These are phyloP conservation scores for Amphibolis antarctica DNA, from an alignment of 106 monocot genomes.

Conservation along the genomic window DNA sequence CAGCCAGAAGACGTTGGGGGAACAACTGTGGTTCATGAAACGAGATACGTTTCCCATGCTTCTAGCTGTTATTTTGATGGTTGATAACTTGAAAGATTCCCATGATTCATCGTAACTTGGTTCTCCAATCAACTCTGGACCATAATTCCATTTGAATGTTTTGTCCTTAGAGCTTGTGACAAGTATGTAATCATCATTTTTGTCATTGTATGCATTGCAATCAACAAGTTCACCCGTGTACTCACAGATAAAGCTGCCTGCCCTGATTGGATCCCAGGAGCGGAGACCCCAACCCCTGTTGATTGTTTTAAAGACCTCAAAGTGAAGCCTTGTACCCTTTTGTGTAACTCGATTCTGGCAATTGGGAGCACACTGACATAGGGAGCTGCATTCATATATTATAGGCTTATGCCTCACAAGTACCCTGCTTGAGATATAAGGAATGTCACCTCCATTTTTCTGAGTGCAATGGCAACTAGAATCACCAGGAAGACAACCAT, in stretches of 20 bases:
- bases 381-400: slow-evolving; percentile 51
- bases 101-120: slow-evolving; percentile 18
- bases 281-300: slow-evolving; percentile 69
- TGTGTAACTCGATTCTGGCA: slow-evolving; percentile 59
- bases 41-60: slow-evolving; percentile 60
- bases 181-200: slow-evolving; percentile 57
- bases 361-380: slow-evolving; percentile 37
- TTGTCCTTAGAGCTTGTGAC: slow-evolving; percentile 28
- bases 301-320: slow-evolving; percentile 72
- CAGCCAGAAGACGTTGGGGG: slow-evolving; percentile 77
- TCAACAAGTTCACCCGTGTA: slow-evolving; percentile 55
- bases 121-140: slow-evolving; percentile 62
- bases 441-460: slow-evolving; percentile 47
- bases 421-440: slow-evolving; percentile 46
- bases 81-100: slow-evolving; percentile 24
- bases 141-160: slow-evolving; percentile 58
- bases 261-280: slow-evolving; percentile 62
- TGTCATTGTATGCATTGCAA: slow-evolving; percentile 18
- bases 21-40: slow-evolving; percentile 87
- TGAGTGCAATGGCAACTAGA: slow-evolving; percentile 37
- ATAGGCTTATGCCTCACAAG: slow-evolving; percentile 52
- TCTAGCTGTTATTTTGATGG: slow-evolving; percentile 46
- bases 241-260: slow-evolving; percentile 65
- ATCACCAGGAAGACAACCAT: slow-evolving; percentile 47
- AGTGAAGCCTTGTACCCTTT: slow-evolving; percentile 38